Evolutionary conservation across 257 asterid species (phyloP), one percentile per base, ranked within the genome.

Genomic region (Handroanthus guayacan): DNA sequence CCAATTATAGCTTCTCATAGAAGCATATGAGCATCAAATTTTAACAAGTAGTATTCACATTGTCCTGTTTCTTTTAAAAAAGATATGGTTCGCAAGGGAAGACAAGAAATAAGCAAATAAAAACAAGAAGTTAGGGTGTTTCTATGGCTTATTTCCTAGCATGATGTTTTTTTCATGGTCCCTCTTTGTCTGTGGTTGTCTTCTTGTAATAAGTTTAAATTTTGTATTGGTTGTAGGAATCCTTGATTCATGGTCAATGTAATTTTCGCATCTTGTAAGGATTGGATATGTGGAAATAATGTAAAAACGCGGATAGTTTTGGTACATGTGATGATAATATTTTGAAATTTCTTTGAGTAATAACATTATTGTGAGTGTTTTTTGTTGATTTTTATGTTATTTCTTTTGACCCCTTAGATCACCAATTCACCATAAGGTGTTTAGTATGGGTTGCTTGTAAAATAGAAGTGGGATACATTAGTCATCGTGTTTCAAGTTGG

Each of bases 111-210:
- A 48, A 55, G 60, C 71, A 63, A 18, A 79, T 74, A 67, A 17
- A 51, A 73, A 83, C 84, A 77, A 86, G 76, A 76, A 38, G 10
- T 62, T 79, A 82, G 77, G 83, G 77, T 36, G 48, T 62, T 76
- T 71, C 41, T 43, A 16, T 79, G 86, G 73, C 76, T 8, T 68
- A 55, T 62, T 60, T 78, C 81, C 84, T 62, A 44, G 67, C 82
- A 78, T 10, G 62, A 67, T 72, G 41, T 43, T n/a, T 54, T 14
- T 51, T 8, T 58, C 60, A 77, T 71, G 86, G 88, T 61, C 83
- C 88, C 83, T 75, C 34, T 69, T 72, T 81, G 86, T 85, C 79
- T 78, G 8, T 25, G 55, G 11, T 78, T 81, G 73, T 43, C 72
- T 65, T 56, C 71, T 57, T 71, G 52, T 11, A 12, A 37, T 8